A percentile compares a stretch with the other conserved stretches of the same genome.
Evolutionary conservation across 305 asterid genomes (phyloP).

Genomic region (Fraxinus greggii): DNA sequence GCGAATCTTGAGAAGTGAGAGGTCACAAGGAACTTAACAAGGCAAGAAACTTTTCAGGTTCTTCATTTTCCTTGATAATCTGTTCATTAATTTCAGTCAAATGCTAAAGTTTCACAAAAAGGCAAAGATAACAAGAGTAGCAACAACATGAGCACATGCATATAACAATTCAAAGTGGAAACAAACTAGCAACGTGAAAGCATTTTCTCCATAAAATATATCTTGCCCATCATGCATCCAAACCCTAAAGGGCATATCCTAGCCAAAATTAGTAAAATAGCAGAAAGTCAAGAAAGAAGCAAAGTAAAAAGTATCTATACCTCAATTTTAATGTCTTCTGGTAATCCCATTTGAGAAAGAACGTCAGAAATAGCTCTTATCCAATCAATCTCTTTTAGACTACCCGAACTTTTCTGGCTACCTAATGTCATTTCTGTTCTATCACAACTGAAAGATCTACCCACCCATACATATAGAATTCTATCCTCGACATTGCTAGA

Average conservation of each 20-base stretch:
- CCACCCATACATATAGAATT: conserved; percentile 44
- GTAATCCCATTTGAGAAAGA: conserved; percentile 37
- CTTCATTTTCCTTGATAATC: conserved; percentile 49
- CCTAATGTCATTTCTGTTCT: conserved; percentile 15
- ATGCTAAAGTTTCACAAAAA: not conserved
- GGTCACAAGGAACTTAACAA: conserved; percentile 32
- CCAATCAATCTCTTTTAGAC: conserved; percentile 38
- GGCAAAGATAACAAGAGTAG: not conserved
- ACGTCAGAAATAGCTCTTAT: conserved; percentile 31
- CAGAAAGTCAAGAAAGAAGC: not conserved
- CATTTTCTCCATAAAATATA: not conserved
- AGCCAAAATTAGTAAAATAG: not conserved
- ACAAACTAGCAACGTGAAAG: not conserved
- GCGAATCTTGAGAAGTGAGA: conserved; percentile 21
- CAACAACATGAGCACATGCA: not conserved
- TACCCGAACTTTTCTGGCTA: conserved; percentile 21
- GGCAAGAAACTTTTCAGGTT: conserved; percentile 41
- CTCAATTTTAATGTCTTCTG: conserved; percentile 38
- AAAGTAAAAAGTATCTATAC: conserved; percentile 23
- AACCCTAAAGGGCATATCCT: not conserved
- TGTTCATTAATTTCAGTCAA: conserved; percentile 13
- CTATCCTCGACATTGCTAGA: conserved; percentile 24
- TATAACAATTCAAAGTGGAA: not conserved
- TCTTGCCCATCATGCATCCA: not conserved
- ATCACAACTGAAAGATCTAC: conserved; percentile 31